Percentiles rank a stretch among this genome's conserved stretches.
Conservation (phyloP, 352 stramenopile genomes). For the Achlya hypogyna region DNA sequence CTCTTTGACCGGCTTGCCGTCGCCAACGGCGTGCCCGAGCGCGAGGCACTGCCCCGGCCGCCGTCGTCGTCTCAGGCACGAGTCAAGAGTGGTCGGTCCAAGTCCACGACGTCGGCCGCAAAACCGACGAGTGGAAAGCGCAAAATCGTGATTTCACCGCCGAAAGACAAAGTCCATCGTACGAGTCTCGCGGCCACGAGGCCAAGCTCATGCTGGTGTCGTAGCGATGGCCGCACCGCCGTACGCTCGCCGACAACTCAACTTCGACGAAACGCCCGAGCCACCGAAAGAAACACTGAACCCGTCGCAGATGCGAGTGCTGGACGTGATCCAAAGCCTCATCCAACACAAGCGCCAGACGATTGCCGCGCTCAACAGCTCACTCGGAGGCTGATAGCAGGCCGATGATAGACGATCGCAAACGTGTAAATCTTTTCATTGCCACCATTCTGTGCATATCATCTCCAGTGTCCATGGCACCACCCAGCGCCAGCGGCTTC, state of each 20-base stretch:
- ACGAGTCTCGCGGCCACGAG: no score
- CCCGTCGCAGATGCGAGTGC: conserved; percentile 11
- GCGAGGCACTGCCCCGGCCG: neutral
- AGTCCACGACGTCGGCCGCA: neutral
- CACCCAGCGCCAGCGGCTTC: no score
- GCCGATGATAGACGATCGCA: no score
- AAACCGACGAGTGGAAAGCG: neutral
- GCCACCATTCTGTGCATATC: no score
- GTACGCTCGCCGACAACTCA: neutral
- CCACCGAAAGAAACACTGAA: neutral
- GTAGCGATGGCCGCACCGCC: neutral
- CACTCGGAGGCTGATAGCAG: neutral
- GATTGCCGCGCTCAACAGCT: conserved; percentile 2
- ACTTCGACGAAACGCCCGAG: neutral
- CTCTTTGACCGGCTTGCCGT: conserved; percentile 10
- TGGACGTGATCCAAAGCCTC: conserved; percentile 13
- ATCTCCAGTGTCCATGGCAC: no score
- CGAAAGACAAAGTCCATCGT: conserved; percentile 11
- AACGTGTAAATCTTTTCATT: no score
- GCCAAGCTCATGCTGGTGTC: neutral
- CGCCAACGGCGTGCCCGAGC: neutral
- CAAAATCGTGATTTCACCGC: conserved; percentile 13
- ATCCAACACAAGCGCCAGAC: conserved; percentile 16
- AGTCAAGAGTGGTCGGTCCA: neutral
- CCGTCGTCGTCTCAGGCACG: neutral